phyloP scores from a whole-genome alignment of 495 filamentous ascomycete species.

The Penicillium coffeae region DNA sequence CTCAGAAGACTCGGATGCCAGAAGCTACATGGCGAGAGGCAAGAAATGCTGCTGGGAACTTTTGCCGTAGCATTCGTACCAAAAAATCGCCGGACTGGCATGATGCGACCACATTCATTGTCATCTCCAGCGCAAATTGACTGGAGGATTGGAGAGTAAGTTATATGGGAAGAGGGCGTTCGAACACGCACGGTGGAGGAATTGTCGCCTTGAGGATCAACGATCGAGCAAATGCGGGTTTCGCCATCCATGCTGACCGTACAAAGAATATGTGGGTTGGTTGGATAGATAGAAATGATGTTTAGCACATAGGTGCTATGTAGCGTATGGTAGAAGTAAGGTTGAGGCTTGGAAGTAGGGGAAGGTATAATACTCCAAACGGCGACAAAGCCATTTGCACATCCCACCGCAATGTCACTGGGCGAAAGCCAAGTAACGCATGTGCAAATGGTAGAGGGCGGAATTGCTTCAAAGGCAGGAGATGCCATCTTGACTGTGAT shows the following conservation, averaged over 20 bases:
- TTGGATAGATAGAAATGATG: slow-evolving; percentile 55
- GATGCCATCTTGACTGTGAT: slow-evolving; percentile 41
- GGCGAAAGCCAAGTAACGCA: slow-evolving; percentile 60
- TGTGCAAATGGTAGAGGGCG: slow-evolving; percentile 52
- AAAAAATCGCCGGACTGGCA: slow-evolving; percentile 55
- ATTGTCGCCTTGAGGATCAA: slow-evolving; percentile 45
- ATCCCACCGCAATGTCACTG: slow-evolving; percentile 57
- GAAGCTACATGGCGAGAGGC: slow-evolving; percentile 36
- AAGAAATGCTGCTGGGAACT: slow-evolving; percentile 37
- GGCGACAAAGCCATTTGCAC: slow-evolving; percentile 58
- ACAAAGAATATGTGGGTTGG: slow-evolving; percentile 52
- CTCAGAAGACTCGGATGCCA: slow-evolving; percentile 53
- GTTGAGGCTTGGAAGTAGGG: slow-evolving; percentile 28
- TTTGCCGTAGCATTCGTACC: slow-evolving; percentile 38
- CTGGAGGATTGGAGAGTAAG: slow-evolving; percentile 56
- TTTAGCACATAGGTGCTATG: slow-evolving; percentile 59
- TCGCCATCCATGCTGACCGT: slow-evolving; percentile 57
- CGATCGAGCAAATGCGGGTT: slow-evolving; percentile 53
- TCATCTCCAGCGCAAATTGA: slow-evolving; percentile 56
- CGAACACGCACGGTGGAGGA: slow-evolving; percentile 50
- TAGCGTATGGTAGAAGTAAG: slow-evolving; percentile 54
- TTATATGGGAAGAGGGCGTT: slow-evolving; percentile 42
- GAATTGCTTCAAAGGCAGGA: slow-evolving; percentile 52
- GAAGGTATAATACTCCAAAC: slow-evolving; percentile 50
- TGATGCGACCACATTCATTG: slow-evolving; percentile 49